Percentiles rank a stretch among this genome's conserved stretches.
Conservation (phyloP, 257 asterid species). For the Mentha longifolia region DNA sequence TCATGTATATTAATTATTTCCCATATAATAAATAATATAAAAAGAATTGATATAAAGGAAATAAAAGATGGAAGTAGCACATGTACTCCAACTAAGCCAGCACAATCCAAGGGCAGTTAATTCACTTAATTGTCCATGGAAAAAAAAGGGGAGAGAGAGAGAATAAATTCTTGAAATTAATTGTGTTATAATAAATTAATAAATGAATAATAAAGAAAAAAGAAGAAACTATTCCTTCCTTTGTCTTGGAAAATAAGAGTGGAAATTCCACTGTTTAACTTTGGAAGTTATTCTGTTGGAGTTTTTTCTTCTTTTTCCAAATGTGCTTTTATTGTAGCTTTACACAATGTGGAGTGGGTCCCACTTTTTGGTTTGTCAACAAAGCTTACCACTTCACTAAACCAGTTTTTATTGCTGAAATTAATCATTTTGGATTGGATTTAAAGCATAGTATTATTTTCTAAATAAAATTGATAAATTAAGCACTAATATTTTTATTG, state of each 20-base stretch:
- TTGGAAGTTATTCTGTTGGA: slow-evolving; percentile 39
- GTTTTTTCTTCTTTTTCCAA: slow-evolving; percentile 28
- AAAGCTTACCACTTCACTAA: slow-evolving; percentile 25
- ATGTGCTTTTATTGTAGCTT: slow-evolving; percentile 16
- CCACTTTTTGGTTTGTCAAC: slow-evolving; percentile 36
- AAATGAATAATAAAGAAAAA: not conserved
- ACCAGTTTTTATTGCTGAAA: slow-evolving; percentile 8
- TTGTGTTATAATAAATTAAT: not conserved
- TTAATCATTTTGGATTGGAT: slow-evolving; percentile 34
- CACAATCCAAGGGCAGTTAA: slow-evolving; percentile 27
- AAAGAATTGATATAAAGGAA: slow-evolving; percentile 1
- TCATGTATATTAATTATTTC: not conserved
- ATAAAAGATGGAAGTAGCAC: slow-evolving; percentile 15
- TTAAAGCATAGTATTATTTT: slow-evolving; percentile 13
- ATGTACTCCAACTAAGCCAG: slow-evolving; percentile 33
- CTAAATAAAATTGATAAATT: too few species aligned
- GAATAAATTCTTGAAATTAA: not conserved
- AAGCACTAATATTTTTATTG: too few species aligned
- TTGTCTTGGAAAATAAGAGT: slow-evolving; percentile 26
- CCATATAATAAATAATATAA: not conserved
- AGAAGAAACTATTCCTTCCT: slow-evolving; percentile 10
- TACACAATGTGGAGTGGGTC: slow-evolving; percentile 30
- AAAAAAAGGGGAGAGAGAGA: not conserved
- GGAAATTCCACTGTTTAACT: slow-evolving; percentile 34
- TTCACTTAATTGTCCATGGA: not conserved